A percentile compares a stretch with the other conserved stretches of the same genome.
phyloP scores from a whole-genome alignment of 306 rosid genomes.

The Datisca glomerata region DNA sequence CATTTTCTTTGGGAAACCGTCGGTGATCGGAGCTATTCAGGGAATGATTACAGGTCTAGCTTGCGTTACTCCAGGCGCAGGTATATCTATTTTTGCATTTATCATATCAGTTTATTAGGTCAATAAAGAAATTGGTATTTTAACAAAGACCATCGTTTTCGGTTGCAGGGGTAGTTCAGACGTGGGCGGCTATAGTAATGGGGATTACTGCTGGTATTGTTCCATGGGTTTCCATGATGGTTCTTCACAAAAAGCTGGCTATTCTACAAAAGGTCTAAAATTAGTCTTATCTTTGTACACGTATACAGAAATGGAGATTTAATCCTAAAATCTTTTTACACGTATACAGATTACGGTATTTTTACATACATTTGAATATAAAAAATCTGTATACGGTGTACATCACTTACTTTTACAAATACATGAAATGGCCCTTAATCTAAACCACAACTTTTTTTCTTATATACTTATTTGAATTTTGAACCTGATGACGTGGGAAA shows the following conservation, averaged over 20 bases:
- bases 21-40: constrained; percentile 94
- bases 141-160: neutral
- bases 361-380: too few relatives aligned
- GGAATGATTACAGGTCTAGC: constrained; percentile 98
- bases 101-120: neutral
- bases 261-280: constrained; percentile 71
- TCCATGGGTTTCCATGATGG: constrained; percentile 95
- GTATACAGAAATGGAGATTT: too few relatives aligned
- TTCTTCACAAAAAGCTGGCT: constrained; percentile 62
- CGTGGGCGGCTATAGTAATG: constrained; percentile 96
- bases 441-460: too few relatives aligned
- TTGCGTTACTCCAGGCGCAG: constrained; percentile 95
- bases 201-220: constrained; percentile 64
- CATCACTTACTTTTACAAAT: too few relatives aligned
- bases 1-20: constrained; percentile 68
- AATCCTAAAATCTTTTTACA: too few relatives aligned
- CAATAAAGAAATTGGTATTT: neutral
- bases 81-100: constrained; percentile 9
- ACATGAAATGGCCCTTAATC: too few relatives aligned
- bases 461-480: too few relatives aligned
- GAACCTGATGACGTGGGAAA: too few relatives aligned
- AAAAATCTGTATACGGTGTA: too few relatives aligned
- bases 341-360: too few relatives aligned
- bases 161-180: constrained; percentile 64
- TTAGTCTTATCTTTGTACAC: too few relatives aligned